Evolutionary conservation across 2,329 filamentous ascomycete genomes (phyloP), one percentile per base, ranked within the genome.

Genomic region (Fusarium ramigenum): DNA sequence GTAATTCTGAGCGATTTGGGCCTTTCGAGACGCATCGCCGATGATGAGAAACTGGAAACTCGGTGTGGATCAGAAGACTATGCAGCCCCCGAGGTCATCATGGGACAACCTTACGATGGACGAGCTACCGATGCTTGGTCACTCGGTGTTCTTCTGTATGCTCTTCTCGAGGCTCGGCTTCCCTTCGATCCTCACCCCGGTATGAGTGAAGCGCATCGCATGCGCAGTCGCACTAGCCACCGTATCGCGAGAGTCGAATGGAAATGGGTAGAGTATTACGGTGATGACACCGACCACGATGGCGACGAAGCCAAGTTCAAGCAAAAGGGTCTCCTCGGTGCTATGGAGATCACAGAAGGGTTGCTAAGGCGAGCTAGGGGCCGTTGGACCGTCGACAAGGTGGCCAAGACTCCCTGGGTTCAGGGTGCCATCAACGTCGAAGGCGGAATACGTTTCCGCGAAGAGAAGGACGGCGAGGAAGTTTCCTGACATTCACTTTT

Each of bases 21-120:
- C 19, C 90, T 99, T 18, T 97, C 95, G 7, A 90, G 96, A 61
- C 92, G 93, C 40, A 93, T 98, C 43, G 90, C 94, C 21, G 92
- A 94, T 70, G 94, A 94, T 59, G 94, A 97, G 74, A 92, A 96
- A 69, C 88, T 99, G n/a, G 93, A 93, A 69, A 98, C 96, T 4
- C 90, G 96, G 15, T 99, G 96, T 81, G 96, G 96, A 37, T 97
- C 93, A 44, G 96, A 98, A 83, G 96, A 99, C 83, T 99, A 99
- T 80, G 96, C 96, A 4, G 96, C 96, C 0, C 96, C 96, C 1
- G 96, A 99, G 81, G 95, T 99, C 50, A 92, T 99, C 60, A 94
- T 99, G 87, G 96, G 96, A 30, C 94, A 97, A 79, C 91, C 94
- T 12, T 99, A 99, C 80, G 95, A 98, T 80, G 96, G 96, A 37